Evolutionary conservation across 208 protist genomes (phyloP), one percentile per base, ranked within the genome.

Genomic region (Crithidia acanthocephali): DNA sequence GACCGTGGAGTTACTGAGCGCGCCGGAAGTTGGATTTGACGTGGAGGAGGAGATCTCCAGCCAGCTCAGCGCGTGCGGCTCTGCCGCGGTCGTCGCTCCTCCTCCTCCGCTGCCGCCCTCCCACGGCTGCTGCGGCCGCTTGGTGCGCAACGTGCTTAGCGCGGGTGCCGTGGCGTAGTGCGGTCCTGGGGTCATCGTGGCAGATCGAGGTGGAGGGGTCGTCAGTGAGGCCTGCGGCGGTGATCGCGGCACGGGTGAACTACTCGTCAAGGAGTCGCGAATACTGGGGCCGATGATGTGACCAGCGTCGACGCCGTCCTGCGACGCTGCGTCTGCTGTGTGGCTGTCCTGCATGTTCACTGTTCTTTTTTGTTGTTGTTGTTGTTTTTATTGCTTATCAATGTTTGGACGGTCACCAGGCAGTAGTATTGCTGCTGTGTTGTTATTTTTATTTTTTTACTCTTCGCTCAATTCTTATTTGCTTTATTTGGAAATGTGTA

Each of bases 11-110:
- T 10, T 55, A 22, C 50, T 32, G 22, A 55, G 50, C 25, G 25
- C 50, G 13, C 50, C 18, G 3, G 50, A 55, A 10, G 30, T 50
- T 16, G 20, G 20, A 5, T 22, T 16, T 16, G 45, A 50, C 15
- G 20, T 16, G 45, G 52, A 58, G 52, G 52, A 58, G 15, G 52
- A 58, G 16, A 58, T 33, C 52, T 58, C 52, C 52, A 58, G 30
- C 52, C 25, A 42, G 18, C 9, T 42, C 8, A 7, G 15, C 45
- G 45, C 20, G 16, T 50, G 45, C 20, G 45, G 10, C 50, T 20
- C 20, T 18, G 47, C 20, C 47, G 47, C 47, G 47, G 11, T 22
- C 47, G 47, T 18, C 20, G 8, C 53, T 40, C 28, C 1, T 27
- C 22, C 25, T 56, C 23, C 50, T 2, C 50, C 4, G 50, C 50